phyloP scores from a whole-genome alignment of 116 monocot genomes.

The Dioscorea cayenensis region DNA sequence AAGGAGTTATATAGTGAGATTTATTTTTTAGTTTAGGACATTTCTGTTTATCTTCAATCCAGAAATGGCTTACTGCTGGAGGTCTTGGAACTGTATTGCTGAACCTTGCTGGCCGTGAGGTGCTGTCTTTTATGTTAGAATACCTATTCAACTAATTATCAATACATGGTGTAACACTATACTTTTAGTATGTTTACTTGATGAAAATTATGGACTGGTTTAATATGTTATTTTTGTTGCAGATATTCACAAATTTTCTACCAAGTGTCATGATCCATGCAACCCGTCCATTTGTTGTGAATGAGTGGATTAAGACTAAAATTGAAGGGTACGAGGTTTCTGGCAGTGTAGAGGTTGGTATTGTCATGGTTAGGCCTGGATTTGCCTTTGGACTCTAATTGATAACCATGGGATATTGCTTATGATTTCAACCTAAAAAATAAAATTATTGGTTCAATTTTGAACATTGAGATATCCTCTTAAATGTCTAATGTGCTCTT shows the following conservation, averaged over 20 bases:
- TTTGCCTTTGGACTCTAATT: neutral
- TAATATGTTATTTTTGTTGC: conserved; percentile 15
- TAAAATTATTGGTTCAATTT: neutral
- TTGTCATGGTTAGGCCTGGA: neutral
- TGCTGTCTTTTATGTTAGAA: conserved; percentile 12
- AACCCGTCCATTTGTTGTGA: conserved; percentile 84
- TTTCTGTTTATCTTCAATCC: no score
- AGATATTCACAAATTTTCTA: conserved; percentile 96
- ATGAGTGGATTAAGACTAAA: conserved; percentile 94
- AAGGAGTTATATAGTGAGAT: no score
- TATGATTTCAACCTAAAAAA: neutral
- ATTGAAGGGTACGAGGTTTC: conserved; percentile 95
- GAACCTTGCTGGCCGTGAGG: conserved; percentile 98
- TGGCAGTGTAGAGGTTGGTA: conserved; percentile 86
- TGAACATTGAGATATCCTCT: neutral
- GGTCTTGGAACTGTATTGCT: conserved; percentile 94
- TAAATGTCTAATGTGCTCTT: neutral
- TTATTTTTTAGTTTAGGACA: no score
- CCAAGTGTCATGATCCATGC: conserved; percentile 97
- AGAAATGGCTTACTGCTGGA: conserved; percentile 98
- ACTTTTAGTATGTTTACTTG: neutral
- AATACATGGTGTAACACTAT: neutral
- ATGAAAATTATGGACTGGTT: neutral
- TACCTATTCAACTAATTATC: neutral
- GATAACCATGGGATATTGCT: neutral